Base-by-base conservation (phyloP, 192 early-diverging fungal genomes). In the Anaeromyces robustus region DNA sequence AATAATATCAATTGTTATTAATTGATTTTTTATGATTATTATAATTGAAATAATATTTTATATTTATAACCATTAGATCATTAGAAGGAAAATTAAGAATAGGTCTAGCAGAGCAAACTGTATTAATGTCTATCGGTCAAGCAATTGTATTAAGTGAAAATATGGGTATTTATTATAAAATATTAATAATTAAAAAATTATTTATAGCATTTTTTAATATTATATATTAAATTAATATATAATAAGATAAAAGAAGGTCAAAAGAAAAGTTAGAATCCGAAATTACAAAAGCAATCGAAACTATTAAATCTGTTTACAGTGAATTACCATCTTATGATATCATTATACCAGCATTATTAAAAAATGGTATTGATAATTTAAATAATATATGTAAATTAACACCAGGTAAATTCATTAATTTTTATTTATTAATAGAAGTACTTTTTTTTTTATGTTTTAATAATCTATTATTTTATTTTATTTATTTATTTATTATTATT, bases 81-180 rank as follows among this genome's bases (percentile, higher is more conserved):
- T 83, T 96, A 41, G 95, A 96, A 84, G 98, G 97, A 59, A 96
- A 97, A 82, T 87, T 99, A 79, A 92, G 98, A 29, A 98, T 99
- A 81, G 96, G 97, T 30, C 86, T 99, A 29, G 98, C 97, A 2
- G 97, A 98, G 85, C 90, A 95, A 83, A 96, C 96, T 0, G 92
- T 99, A 28, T 89, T 97, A 34, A 90, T 90, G 17, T 91, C 95
- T 18, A 89, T 99, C 30, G 94, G 95, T n/a, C 93, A 96, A 30
- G 93, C 97, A 0, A 88, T 92, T 78, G 91, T 94, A 4, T 78
- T 93, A 43, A 87, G 86, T 29, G 87, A 92, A 77, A 52, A 52
- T 52, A 22, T 52, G 19, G 43, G 43, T 52, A 52, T 22, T 18
- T 22, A 52, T 18, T 22, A 52, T 52, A 52, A 52, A 52, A 22